These are phyloP conservation scores for Saccharomycopsis sp. DNA, from an alignment of 805 yeast species.

Conservation along the genomic window DNA sequence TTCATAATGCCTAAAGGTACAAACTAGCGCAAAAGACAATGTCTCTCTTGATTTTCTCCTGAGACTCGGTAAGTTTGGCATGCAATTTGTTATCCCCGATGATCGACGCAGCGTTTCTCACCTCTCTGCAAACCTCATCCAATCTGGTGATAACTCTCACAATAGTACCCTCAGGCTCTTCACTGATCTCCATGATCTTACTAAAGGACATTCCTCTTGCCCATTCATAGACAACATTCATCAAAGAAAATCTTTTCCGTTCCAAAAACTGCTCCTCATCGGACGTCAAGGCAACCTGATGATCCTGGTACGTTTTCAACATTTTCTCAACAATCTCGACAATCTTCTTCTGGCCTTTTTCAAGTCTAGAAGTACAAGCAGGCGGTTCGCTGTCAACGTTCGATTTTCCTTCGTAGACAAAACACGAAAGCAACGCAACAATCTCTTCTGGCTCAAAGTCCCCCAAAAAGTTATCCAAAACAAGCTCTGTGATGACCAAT, in stretches of 20 bases:
- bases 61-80: conserved; percentile 84
- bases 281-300: conserved; percentile 67
- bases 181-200: conserved; percentile 82
- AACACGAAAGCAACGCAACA: conserved; percentile 87
- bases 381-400: conserved; percentile 57
- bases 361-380: conserved; percentile 69
- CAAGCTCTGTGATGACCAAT: conserved; percentile 77
- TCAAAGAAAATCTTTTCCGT: conserved; percentile 78
- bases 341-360: conserved; percentile 61
- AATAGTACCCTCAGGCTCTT: conserved; percentile 92
- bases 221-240: conserved; percentile 97
- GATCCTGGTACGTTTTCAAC: conserved; percentile 51
- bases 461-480: conserved; percentile 85
- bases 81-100: conserved; percentile 91
- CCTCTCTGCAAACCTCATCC: conserved; percentile 94
- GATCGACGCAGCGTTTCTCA: conserved; percentile 85
- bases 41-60: conserved; percentile 91
- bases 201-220: conserved; percentile 89
- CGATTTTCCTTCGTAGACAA: conserved; percentile 81
- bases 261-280: conserved; percentile 85
- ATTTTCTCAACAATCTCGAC: conserved; percentile 61
- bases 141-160: conserved; percentile 91
- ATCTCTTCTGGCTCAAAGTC: conserved; percentile 94
- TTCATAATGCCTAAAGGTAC: conserved; percentile 36
- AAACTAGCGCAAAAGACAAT: conserved; percentile 95